A percentile compares a stretch with the other conserved stretches of the same genome.
These are phyloP conservation scores for Aaosphaeria pasadenensis DNA, from an alignment of 2,329 filamentous ascomycete species.

Conservation along the genomic window DNA sequence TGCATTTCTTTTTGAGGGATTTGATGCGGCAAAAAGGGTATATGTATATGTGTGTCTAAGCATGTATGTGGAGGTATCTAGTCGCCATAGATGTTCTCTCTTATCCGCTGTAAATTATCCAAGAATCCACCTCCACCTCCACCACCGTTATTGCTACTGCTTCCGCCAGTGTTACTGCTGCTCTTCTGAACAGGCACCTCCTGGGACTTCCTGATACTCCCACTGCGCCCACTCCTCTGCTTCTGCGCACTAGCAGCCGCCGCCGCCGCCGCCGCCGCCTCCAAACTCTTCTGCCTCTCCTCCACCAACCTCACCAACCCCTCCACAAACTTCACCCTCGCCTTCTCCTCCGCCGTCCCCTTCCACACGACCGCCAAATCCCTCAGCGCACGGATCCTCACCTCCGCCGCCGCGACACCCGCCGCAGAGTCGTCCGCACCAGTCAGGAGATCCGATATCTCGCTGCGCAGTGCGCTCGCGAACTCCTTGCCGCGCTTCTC, in stretches of 20 bases:
- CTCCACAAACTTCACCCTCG: conserved; percentile 77
- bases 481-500: conserved; percentile 87
- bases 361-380: conserved; percentile 81
- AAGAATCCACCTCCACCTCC: conserved; percentile 30
- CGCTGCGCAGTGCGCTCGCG: conserved; percentile 65
- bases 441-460: conserved; percentile 67
- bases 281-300: conserved; percentile 56
- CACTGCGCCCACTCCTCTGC: conserved; percentile 18
- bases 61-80: too few species aligned
- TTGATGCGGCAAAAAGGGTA: too few species aligned
- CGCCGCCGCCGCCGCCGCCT: conserved; percentile 27
- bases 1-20: too few species aligned
- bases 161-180: conserved; percentile 10
- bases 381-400: conserved; percentile 73
- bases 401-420: conserved; percentile 71
- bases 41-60: too few species aligned
- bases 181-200: not conserved
- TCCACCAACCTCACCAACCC: conserved; percentile 77
- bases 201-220: conserved; percentile 7
- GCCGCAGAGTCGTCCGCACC: conserved; percentile 49
- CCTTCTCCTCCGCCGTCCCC: conserved; percentile 92
- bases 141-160: conserved; percentile 14
- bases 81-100: conserved; percentile 11
- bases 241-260: conserved; percentile 13
- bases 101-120: conserved; percentile 38